Conservation (phyloP, 371 early-diverging fungal species). For the Polyrhizophydium stewartii region DNA sequence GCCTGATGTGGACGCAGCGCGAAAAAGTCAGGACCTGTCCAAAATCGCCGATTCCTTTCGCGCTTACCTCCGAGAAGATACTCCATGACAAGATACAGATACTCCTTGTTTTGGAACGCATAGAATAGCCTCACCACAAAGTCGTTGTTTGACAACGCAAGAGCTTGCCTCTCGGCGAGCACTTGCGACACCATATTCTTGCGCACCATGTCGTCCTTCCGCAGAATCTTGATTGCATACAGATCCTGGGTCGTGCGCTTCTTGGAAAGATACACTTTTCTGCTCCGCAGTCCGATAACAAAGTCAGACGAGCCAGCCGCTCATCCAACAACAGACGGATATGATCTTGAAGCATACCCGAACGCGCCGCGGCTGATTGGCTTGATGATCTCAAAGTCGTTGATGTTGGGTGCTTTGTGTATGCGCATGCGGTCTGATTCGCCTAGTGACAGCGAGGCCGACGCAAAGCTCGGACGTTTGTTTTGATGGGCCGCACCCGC, state of each 20-base stretch:
- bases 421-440: slow-evolving; percentile 3
- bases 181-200: slow-evolving; percentile 94
- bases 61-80: slow-evolving; percentile 46
- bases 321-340: no score
- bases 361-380: slow-evolving; percentile 86
- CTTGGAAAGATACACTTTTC: slow-evolving; percentile 74
- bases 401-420: slow-evolving; percentile 62
- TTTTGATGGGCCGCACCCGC: no score
- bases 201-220: slow-evolving; percentile 86
- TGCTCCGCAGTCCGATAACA: slow-evolving; percentile 1
- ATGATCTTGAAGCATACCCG: no score
- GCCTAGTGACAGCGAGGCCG: no score
- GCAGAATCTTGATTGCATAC: slow-evolving; percentile 90
- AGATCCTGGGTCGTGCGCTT: slow-evolving; percentile 80
- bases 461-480: no score
- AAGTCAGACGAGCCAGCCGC: neutral
- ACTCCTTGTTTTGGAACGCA: slow-evolving; percentile 42
- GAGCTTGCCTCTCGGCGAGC: slow-evolving; percentile 82
- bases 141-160: slow-evolving; percentile 60
- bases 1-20: slow-evolving; percentile 18
- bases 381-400: slow-evolving; percentile 81
- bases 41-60: neutral
- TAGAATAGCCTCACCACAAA: slow-evolving; percentile 62
- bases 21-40: no score
- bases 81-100: slow-evolving; percentile 51